Base-by-base conservation (phyloP, 1,284 basidiomycete genomes). In the Ustilago curta region DNA sequence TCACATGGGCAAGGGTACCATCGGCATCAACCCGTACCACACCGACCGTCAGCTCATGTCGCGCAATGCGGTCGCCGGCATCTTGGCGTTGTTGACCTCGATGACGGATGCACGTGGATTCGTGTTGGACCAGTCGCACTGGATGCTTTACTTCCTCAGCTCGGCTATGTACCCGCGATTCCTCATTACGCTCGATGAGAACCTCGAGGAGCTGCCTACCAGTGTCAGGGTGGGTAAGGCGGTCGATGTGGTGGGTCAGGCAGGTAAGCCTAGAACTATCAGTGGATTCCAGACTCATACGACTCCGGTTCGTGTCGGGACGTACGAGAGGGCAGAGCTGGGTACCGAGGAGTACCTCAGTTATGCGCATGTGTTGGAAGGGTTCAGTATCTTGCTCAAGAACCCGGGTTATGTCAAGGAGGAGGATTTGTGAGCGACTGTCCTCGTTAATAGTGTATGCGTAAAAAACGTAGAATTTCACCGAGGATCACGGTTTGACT, bases 1-100 rank as follows among this genome's bases (percentile, higher is more conserved):
- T 16, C 94, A 98, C 86, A 96, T 99, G 95, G 97, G 97, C 86
- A 99, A 99, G 87, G 97, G 97, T 40, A 97, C 95, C 9, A 92
- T 99, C 81, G 93, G 94, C n/a, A 88, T 99, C 83, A 97, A 96
- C 85, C 96, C 97, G 2, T 99, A 96, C 91, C 98, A 94, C 89
- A 90, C 90, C 31, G 96, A 99, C 85, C 90, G 96, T 49, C 91
- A 89, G 66, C 91, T 97, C 78, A 93, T 99, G 91, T 92, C 90
- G 80, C 90, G 92, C 63, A 91, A 93, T 3, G 95, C 93, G 8
- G 89, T 97, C 14, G 94, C 94, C n/a, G 97, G 96, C 63, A 86
- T 99, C 43, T 86, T 99, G 67, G 91, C 95, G 12, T 92, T 93
- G 0, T 84, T 99, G 52, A 91, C 93, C 0, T 93, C 94, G 21